phyloP scores from a whole-genome alignment of 2,329 filamentous ascomycete genomes.

The Dactylellina sp. region DNA sequence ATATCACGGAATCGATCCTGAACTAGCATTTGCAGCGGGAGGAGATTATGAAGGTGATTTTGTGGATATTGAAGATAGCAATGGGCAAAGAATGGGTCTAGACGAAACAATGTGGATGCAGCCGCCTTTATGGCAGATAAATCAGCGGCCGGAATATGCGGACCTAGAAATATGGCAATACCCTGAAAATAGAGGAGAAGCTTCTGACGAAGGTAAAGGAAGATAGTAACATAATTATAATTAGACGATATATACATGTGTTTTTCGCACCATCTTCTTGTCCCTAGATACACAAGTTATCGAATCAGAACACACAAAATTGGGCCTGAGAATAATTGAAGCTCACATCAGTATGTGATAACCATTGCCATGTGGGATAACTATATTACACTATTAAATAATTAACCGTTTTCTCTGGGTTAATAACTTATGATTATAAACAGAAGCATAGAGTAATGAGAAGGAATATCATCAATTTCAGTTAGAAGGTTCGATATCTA shows the following conservation, averaged over 20 bases:
- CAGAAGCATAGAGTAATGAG: too few species aligned
- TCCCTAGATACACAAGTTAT: too few species aligned
- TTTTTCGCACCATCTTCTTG: too few species aligned
- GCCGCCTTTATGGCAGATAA: constrained; percentile 11
- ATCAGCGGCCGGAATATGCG: constrained; percentile 6
- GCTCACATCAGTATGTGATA: too few species aligned
- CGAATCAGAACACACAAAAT: too few species aligned
- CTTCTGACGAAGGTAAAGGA: constrained; percentile 27
- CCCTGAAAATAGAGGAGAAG: background rate
- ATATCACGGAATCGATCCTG: background rate
- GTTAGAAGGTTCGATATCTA: too few species aligned
- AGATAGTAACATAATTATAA: background rate
- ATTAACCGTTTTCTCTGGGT: too few species aligned
- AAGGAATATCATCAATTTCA: too few species aligned
- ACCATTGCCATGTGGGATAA: too few species aligned
- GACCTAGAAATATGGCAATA: constrained; percentile 21
- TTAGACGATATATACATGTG: background rate
- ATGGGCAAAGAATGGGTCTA: background rate
- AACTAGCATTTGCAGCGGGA: background rate
- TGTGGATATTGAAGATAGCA: background rate
- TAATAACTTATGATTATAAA: too few species aligned
- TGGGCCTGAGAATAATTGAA: too few species aligned
- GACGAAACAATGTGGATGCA: background rate
- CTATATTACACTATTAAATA: too few species aligned
- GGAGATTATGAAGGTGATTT: constrained; percentile 1